Percentiles rank a stretch among this genome's conserved stretches.
Evolutionary conservation across 257 asterid species (phyloP).

Genomic region (Gentiana macrophylla): DNA sequence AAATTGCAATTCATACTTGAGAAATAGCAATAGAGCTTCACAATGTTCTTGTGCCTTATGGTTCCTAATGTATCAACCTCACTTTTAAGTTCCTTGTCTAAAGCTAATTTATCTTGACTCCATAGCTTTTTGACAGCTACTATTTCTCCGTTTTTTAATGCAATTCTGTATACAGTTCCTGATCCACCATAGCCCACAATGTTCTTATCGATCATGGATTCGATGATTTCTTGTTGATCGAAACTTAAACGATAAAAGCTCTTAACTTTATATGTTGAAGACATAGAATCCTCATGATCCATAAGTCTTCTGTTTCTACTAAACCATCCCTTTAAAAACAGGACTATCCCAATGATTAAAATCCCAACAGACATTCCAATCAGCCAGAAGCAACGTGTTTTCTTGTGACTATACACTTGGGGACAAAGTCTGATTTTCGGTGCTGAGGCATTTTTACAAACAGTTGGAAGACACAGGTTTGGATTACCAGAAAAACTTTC

Average conservation of each 20-base stretch:
- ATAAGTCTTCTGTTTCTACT: conserved; percentile 21
- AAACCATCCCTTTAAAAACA: conserved; percentile 49
- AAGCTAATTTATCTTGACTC: conserved; percentile 37
- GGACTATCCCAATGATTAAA: conserved; percentile 35
- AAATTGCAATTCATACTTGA: conserved; percentile 54
- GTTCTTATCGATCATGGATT: conserved; percentile 72
- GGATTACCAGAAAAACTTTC: conserved; percentile 73
- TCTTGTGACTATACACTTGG: conserved; percentile 23
- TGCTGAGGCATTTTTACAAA: conserved; percentile 14
- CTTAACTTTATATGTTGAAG: conserved; percentile 64
- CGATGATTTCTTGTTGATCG: conserved; percentile 65
- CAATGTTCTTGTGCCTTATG: conserved; percentile 91
- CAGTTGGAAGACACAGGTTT: conserved; percentile 40
- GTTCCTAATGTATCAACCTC: conserved; percentile 91
- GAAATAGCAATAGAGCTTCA: conserved; percentile 70
- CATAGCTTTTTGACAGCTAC: conserved; percentile 87
- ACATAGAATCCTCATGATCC: conserved; percentile 39
- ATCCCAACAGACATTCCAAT: conserved; percentile 36
- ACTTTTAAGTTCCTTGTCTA: conserved; percentile 62
- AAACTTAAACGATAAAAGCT: conserved; percentile 75
- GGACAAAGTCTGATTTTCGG: conserved; percentile 33
- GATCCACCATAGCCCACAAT: conserved; percentile 97
- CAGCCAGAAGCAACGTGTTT: conserved; percentile 36
- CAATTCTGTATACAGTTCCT: conserved; percentile 73
- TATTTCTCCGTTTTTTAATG: conserved; percentile 50